Base-by-base conservation (phyloP, 176 grass and related monocot genomes). In the Paspalum vaginatum region DNA sequence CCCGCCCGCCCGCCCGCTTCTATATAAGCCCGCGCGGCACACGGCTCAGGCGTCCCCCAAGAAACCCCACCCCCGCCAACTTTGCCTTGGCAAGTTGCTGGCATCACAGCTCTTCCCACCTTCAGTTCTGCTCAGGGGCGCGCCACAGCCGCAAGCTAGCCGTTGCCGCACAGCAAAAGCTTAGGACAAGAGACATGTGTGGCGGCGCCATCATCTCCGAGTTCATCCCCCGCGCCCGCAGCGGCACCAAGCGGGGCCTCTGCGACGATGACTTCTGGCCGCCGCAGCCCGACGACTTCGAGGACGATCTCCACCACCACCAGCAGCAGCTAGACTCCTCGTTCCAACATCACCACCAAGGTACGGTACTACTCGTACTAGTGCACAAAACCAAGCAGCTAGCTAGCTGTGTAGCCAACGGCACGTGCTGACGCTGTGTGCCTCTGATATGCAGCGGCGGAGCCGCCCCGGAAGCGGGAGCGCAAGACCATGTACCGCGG, bases 401-500 rank as follows among this genome's bases (percentile, higher is more conserved):
- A n/a, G n/a, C n/a, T n/a, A n/a, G n/a, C n/a, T n/a, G n/a, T n/a
- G n/a, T n/a, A n/a, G n/a, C n/a, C n/a, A n/a, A n/a, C n/a, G n/a
- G n/a, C n/a, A n/a, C n/a, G n/a, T n/a, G n/a, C n/a, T n/a, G n/a
- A n/a, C n/a, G n/a, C n/a, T n/a, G n/a, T n/a, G n/a, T n/a, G n/a
- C n/a, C n/a, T n/a, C n/a, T n/a, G n/a, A n/a, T n/a, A n/a, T 15
- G 47, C 4, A n/a, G 62, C 13, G 55, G 80, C 51, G 12, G 86
- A 85, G 82, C n/a, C 58, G 11, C 78, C 87, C 20, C 49, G 60
- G 72, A 89, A 89, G 78, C 72, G 87, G 6, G 83, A 85, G 83
- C 77, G 77, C 26, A 89, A 85, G 83, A 85, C 87, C 46, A 20
- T 82, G 81, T 97, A 90, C 87, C 86, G 87, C 16, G 94, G 94